Evolutionary conservation across 495 filamentous ascomycete genomes (phyloP), one percentile per base, ranked within the genome.

Genomic region (Lichina pygmaea): DNA sequence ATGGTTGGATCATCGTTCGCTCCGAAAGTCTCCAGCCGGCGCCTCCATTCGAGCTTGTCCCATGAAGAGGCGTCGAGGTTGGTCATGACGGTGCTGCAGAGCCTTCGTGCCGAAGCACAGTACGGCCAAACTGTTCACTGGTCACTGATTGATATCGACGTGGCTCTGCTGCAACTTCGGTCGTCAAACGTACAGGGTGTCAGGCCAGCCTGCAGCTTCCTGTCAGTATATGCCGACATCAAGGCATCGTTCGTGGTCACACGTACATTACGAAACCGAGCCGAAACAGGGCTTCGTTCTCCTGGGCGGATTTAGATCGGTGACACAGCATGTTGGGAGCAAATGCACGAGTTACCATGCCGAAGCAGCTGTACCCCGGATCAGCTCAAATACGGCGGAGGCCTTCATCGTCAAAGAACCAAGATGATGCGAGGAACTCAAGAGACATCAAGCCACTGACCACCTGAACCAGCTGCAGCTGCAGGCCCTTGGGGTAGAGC

Each of bases 381-480:
- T 43, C 33, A 46, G 44, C 15, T 12, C 38, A 12, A 44, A 6
- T 16, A 46, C 9, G 2, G n/a, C 12, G n/a, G 12, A 12, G 42
- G 15, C 12, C 12, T 40, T 4, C 38, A 40, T 40, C n/a, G 24
- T 24, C 38, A 40, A n/a, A 16, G 38, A 40, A 4, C 15, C 38
- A 40, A 40, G 38, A n/a, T 2, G 4, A n/a, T 40, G n/a, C n/a
- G 38, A 16, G 12, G 4, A 24, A 24, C 4, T 24, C 24, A 24
- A 24, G 24, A 24, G 24, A 24, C 24, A 24, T 24, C 24, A 24
- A 24, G 24, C 24, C 4, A 24, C 70, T 50, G 62, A 78, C 73
- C 49, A 97, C 66, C 58, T 97, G 89, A 9, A 97, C 89, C 37
- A 82, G 66, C 56, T 86, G 79, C 15, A 97, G 74, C 57, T 91